Base-by-base conservation (phyloP, 2,329 filamentous ascomycete species). In the Aureobasidium namibiae region DNA sequence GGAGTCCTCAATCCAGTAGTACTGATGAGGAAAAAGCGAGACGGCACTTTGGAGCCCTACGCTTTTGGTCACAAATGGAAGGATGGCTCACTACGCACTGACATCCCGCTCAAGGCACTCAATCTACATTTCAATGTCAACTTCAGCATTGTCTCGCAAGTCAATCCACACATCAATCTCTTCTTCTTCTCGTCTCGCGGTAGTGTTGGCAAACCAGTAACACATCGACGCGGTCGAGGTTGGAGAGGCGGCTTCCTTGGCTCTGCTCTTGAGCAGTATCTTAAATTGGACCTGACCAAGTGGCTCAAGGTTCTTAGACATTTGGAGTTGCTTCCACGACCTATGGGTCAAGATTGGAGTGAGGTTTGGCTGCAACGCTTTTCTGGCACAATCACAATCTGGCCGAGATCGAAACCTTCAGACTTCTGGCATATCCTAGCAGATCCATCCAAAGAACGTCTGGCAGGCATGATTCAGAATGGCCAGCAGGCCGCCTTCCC, bases 11-110 rank as follows among this genome's bases (percentile, higher is more conserved):
- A 97, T 68, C 94, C 94, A 0, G 89, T 95, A 2, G 92, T 99
- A 1, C 83, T 99, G 8, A 89, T 96, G 86, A 85, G 85, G 79
- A 96, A 95, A 76, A 88, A 82, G 56, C 79, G 80, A 18, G 83
- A 91, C 61, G 92, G 91, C 1, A 85, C 79, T 2, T 78, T 99
- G 4, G 84, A 85, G 0, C 94, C 94, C 0, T 99, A 96, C 73
- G 95, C 90, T 0, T 99, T 99, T 69, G 94, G 94, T 0, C 92
- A 97, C 78, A 97, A 97, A 75, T 99, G 94, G 94, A 99, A 99
- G 74, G 94, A 99, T 71, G 94, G 94, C 56, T 94, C 88, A 65
- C 76, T 99, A 58, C 83, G 94, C 38, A 99, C 94, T 1, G 94
- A 99, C 68, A 96, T 99, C 29, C 94, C 94, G 0, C 84, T 99